Conservation (phyloP, 2,329 filamentous ascomycete genomes). For the Fusarium bulbicola region DNA sequence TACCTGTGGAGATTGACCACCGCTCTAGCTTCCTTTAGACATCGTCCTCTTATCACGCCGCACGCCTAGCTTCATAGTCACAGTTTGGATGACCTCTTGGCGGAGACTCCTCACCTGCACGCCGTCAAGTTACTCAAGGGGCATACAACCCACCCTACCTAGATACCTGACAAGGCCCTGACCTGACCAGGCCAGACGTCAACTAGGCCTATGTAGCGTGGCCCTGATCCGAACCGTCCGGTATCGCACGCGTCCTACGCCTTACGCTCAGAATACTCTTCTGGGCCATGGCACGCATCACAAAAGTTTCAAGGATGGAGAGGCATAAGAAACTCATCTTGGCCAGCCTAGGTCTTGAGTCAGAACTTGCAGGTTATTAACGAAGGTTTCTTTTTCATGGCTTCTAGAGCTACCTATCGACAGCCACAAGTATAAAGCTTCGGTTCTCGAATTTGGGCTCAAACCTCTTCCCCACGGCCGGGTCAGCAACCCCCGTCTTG, state of each 20-base stretch:
- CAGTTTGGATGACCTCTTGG: conserved; percentile 22
- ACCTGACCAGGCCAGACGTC: conserved; percentile 28
- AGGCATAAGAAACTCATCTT: not conserved
- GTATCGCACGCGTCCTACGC: conserved; percentile 25
- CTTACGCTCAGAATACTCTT: conserved; percentile 9
- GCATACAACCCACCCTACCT: conserved; percentile 14
- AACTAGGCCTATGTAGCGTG: conserved; percentile 13
- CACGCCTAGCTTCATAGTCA: conserved; percentile 23
- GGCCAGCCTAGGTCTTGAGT: not conserved
- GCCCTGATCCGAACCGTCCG: conserved; percentile 29
- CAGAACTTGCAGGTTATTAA: not conserved
- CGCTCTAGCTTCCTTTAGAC: conserved; percentile 18
- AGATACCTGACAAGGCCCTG: conserved; percentile 24
- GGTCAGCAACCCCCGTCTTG: conserved; percentile 17
- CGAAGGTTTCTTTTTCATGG: not conserved
- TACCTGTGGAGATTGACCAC: conserved; percentile 27
- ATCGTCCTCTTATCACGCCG: conserved; percentile 16
- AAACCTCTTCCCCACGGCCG: conserved; percentile 15
- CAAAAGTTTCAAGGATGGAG: not conserved
- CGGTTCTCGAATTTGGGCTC: conserved; percentile 11
- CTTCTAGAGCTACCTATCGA: not conserved
- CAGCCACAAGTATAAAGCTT: not conserved
- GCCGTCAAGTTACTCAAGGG: conserved; percentile 18
- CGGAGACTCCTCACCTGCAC: conserved; percentile 22
- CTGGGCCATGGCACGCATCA: not conserved